A percentile compares a stretch with the other conserved stretches of the same genome.
phyloP scores from a whole-genome alignment of 2,329 filamentous ascomycete genomes.

The Nemania diffusa region DNA sequence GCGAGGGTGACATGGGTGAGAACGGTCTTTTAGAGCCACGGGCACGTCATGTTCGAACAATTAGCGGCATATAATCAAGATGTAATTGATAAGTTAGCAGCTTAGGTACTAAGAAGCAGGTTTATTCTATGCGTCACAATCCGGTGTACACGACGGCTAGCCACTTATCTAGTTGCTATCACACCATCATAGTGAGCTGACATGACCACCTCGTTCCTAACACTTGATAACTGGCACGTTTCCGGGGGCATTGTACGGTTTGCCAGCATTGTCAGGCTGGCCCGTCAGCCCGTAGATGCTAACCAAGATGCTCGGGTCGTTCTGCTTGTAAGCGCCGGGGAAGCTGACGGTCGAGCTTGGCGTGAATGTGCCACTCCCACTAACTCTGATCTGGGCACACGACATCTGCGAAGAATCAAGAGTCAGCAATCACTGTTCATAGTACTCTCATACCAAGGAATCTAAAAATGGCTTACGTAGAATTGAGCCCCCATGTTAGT shows the following conservation, averaged over 20 bases:
- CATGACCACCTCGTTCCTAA: slow-evolving; percentile 25
- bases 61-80: neutral
- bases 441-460: neutral
- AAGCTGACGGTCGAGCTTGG: slow-evolving; percentile 55
- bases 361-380: slow-evolving; percentile 52
- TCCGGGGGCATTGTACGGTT: slow-evolving; percentile 55
- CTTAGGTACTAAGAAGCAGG: neutral
- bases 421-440: slow-evolving; percentile 25
- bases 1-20: neutral
- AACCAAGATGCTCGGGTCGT: slow-evolving; percentile 57
- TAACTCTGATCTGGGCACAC: slow-evolving; percentile 56
- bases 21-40: neutral
- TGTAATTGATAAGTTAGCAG: neutral
- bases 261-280: slow-evolving; percentile 55
- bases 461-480: slow-evolving; percentile 46
- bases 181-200: neutral
- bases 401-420: slow-evolving; percentile 42
- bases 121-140: slow-evolving; percentile 2
- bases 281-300: slow-evolving; percentile 59
- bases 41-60: slow-evolving; percentile 6
- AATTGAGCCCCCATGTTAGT: slow-evolving; percentile 54
- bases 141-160: neutral
- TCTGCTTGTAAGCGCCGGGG: slow-evolving; percentile 57
- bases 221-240: slow-evolving; percentile 46
- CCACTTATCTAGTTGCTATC: neutral